phyloP scores from a whole-genome alignment of 257 asterid species.

The Ehretia macrophylla region DNA sequence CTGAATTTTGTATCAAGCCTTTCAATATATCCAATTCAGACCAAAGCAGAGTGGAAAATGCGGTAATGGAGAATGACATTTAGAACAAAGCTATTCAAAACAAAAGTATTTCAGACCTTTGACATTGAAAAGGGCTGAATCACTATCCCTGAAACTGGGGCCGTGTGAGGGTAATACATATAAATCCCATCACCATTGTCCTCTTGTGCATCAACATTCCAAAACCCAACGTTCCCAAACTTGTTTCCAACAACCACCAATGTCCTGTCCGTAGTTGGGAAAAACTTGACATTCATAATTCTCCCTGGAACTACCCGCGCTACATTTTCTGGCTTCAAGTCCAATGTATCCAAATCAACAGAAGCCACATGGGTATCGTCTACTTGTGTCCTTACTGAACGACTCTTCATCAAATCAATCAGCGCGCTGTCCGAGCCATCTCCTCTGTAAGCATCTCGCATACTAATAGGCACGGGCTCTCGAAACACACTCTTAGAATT shows the following conservation, averaged over 20 bases:
- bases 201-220: conserved; percentile 59
- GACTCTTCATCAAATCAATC: conserved; percentile 26
- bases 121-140: conserved; percentile 54
- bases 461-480: conserved; percentile 45
- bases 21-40: no score
- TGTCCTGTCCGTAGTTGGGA: conserved; percentile 50
- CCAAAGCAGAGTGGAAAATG: no score
- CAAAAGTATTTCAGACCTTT: conserved; percentile 40
- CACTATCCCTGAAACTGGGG: conserved; percentile 68
- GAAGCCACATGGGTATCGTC: conserved; percentile 32
- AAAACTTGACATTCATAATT: conserved; percentile 56
- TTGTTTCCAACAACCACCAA: conserved; percentile 78
- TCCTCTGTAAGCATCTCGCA: conserved; percentile 52
- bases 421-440: conserved; percentile 40
- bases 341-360: conserved; percentile 44
- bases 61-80: no score
- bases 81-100: no score
- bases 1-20: no score
- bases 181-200: conserved; percentile 67
- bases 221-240: conserved; percentile 71
- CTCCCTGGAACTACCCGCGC: conserved; percentile 76
- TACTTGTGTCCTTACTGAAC: conserved; percentile 18
- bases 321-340: conserved; percentile 53
- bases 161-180: conserved; percentile 69
- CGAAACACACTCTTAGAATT: conserved; percentile 18